Base-by-base conservation (phyloP, 495 filamentous ascomycete species). In the Acidomyces sp. region DNA sequence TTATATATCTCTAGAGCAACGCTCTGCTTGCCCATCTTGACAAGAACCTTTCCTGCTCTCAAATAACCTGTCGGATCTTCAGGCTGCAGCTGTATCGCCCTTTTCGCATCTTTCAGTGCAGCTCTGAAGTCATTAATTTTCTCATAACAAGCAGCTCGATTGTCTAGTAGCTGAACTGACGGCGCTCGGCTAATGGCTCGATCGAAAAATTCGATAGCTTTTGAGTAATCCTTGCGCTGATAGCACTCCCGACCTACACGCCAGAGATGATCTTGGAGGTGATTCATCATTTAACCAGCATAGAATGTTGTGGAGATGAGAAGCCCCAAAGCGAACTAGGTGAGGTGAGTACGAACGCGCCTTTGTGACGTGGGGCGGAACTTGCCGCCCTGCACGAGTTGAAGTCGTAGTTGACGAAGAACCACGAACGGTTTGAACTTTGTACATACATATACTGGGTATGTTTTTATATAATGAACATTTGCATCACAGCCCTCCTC, bases 31-130 rank as follows among this genome's bases (percentile, higher is more conserved):
- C 64, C 65, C 48, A 71, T 64, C 31, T 76, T 56, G 13, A 74
- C 56, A 4, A 83, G 63, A 3, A 75, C 59, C 46, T 77, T 75
- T 5, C 66, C 78, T 16, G 70, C 67, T n/a, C 77, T 71, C 10
- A 82, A 57, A 57, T 82, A 80, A 17, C 78, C 78, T 45, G 60
- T 62, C 30, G 65, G 65, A 51, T 67, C 61, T 12, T 63, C 54
- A 21, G 64, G 65, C 29, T 66, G 55, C n/a, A 62, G 44, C 21
- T 64, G 60, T 29, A 82, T 75, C 64, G 78, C 79, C 37, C 58
- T 58, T 24, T 62, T 67, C 11, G 72, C 71, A 67, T 82, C 78
- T 21, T 58, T 57, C 6, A 78, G 58, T 1, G 78, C 78, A 13
- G 55, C 54, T 34, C 65, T 49, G 40, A 72, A 67, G 33, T 70